Percentiles rank a stretch among this genome's conserved stretches.
These are phyloP conservation scores for Penicillium taxi DNA, from an alignment of 495 filamentous ascomycete genomes.

Conservation along the genomic window DNA sequence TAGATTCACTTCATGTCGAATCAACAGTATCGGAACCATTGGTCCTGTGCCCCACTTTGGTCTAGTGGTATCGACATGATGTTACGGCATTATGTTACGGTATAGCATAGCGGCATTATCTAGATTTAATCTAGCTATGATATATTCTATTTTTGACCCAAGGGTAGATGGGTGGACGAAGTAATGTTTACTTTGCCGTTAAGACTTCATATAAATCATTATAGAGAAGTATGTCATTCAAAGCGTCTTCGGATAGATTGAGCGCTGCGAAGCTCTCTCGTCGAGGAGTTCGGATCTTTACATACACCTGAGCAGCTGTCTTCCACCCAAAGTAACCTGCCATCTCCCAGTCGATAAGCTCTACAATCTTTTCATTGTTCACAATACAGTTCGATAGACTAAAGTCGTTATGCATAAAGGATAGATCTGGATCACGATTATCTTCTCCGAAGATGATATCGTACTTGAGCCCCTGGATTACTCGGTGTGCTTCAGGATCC, in stretches of 20 bases:
- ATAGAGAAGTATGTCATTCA: conserved; percentile 29
- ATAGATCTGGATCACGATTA: conserved; percentile 21
- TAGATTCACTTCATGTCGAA: no score
- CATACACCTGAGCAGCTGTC: conserved; percentile 30
- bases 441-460: conserved; percentile 26
- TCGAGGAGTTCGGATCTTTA: conserved; percentile 28
- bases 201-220: conserved; percentile 33
- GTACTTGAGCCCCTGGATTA: no score
- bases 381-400: conserved; percentile 35
- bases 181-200: no score
- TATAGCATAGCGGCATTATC: no score
- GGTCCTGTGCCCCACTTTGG: no score
- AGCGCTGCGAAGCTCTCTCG: conserved; percentile 29
- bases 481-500: no score
- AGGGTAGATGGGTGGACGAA: no score
- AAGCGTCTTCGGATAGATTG: conserved; percentile 19
- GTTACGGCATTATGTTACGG: no score
- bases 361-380: conserved; percentile 34
- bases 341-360: conserved; percentile 42
- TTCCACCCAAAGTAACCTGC: conserved; percentile 40
- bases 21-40: no score
- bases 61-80: no score
- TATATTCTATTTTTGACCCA: no score
- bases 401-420: conserved; percentile 41
- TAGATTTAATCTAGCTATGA: no score